Evolutionary conservation across 75 land plant genomes (phyloP).

Genomic region (Azolla pinnata): DNA sequence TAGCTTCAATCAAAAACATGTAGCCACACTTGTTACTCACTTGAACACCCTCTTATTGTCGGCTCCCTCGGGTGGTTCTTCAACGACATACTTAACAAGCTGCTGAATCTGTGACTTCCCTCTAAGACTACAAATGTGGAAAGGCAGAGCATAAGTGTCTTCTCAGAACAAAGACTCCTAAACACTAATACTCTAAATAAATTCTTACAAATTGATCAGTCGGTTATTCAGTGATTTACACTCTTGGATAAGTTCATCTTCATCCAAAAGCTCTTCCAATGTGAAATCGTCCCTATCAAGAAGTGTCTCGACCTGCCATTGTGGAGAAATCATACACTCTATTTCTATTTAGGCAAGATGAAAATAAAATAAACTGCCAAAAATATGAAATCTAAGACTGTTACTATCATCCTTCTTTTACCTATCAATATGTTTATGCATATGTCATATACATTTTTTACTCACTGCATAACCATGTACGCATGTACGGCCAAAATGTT

Average conservation of each 20-base stretch:
- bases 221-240: constrained; percentile 30
- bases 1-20: not conserved
- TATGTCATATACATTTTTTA: too few relatives aligned
- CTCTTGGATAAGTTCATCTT: constrained; percentile 35
- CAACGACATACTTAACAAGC: constrained; percentile 62
- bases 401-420: too few relatives aligned
- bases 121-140: constrained; percentile 44
- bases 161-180: too few relatives aligned
- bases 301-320: constrained; percentile 33
- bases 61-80: constrained; percentile 74
- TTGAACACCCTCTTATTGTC: constrained; percentile 72
- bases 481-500: too few relatives aligned
- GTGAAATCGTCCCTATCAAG: constrained; percentile 33
- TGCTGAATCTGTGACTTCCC: constrained; percentile 75
- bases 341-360: too few relatives aligned
- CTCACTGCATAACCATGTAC: too few relatives aligned
- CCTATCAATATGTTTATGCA: too few relatives aligned
- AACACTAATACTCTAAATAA: not conserved
- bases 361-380: too few relatives aligned
- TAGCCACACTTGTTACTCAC: constrained; percentile 29
- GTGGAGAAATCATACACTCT: too few relatives aligned
- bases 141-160: too few relatives aligned
- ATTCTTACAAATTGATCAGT: constrained; percentile 30
- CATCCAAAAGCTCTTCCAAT: constrained; percentile 36
- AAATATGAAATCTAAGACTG: too few relatives aligned